A percentile compares a stretch with the other conserved stretches of the same genome.
Evolutionary conservation across 2,329 filamentous ascomycete species (phyloP).

Genomic region (Ophiostoma triangulosporum): DNA sequence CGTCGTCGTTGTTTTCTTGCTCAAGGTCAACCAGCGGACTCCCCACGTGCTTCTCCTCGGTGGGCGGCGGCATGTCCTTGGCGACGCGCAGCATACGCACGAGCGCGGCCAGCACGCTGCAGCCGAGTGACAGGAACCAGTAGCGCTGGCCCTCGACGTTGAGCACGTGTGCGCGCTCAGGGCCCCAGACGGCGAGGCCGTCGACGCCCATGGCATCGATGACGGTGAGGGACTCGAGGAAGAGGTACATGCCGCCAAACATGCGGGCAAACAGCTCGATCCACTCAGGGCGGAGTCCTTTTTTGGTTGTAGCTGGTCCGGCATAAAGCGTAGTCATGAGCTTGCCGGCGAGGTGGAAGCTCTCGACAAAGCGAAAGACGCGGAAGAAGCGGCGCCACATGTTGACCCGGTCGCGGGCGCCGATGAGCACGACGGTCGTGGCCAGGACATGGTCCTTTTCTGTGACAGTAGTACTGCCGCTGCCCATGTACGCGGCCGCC

Average conservation of each 20-base stretch:
- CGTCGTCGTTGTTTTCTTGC: slow-evolving; percentile 14
- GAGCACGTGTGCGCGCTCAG: slow-evolving; percentile 31
- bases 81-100: slow-evolving; percentile 23
- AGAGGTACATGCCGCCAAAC: slow-evolving; percentile 51
- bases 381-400: slow-evolving; percentile 49
- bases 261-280: slow-evolving; percentile 44
- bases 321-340: background rate
- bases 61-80: slow-evolving; percentile 22
- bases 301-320: background rate
- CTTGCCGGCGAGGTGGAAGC: slow-evolving; percentile 33
- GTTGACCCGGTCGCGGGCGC: slow-evolving; percentile 29
- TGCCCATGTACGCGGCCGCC: slow-evolving; percentile 10
- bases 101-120: slow-evolving; percentile 32
- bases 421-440: slow-evolving; percentile 14
- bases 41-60: slow-evolving; percentile 11
- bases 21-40: slow-evolving; percentile 16
- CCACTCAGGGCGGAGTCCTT: slow-evolving; percentile 17
- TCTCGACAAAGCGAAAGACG: slow-evolving; percentile 53
- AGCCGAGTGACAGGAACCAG: slow-evolving; percentile 52
- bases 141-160: slow-evolving; percentile 51
- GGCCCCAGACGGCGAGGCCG: slow-evolving; percentile 37
- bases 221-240: slow-evolving; percentile 52
- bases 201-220: slow-evolving; percentile 34
- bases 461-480: background rate
- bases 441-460: slow-evolving; percentile 10